Percentiles rank a stretch among this genome's conserved stretches.
Evolutionary conservation across 495 filamentous ascomycete species (phyloP).

Genomic region (Parmelia sp.): DNA sequence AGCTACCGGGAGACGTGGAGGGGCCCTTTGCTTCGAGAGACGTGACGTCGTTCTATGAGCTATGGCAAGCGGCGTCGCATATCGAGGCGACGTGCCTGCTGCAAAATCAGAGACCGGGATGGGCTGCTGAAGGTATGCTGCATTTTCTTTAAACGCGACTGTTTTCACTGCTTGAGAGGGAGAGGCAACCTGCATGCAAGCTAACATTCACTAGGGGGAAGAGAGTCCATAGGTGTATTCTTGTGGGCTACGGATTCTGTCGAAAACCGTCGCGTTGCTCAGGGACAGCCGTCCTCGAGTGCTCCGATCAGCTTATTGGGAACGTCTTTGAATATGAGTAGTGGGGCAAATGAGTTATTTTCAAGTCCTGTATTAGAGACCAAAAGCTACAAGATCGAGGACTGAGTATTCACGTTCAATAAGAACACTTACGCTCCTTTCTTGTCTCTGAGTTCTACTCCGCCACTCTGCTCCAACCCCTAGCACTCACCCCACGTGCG

Average conservation of each 20-base stretch:
- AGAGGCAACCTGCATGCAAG: not conserved
- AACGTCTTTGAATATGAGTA: not conserved
- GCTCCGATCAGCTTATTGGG: not conserved
- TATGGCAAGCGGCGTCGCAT: not conserved
- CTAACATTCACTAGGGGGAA: not conserved
- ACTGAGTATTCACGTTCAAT: not conserved
- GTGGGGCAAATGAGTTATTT: no score
- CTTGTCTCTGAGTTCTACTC: not conserved
- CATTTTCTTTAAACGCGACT: not conserved
- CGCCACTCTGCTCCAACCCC: not conserved
- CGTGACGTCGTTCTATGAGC: conserved; percentile 5
- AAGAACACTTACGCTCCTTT: not conserved
- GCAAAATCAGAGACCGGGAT: not conserved
- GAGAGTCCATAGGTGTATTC: conserved; percentile 6
- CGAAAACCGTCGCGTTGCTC: not conserved
- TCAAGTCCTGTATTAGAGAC: not conserved
- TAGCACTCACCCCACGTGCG: no score
- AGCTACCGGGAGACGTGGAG: not conserved
- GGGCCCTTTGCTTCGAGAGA: conserved; percentile 7
- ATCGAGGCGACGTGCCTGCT: not conserved
- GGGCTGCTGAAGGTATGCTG: conserved; percentile 13
- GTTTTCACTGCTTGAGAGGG: no score
- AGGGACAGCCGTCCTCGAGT: not conserved
- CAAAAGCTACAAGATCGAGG: not conserved
- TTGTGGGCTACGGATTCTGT: conserved; percentile 9